A percentile compares a stretch with the other conserved stretches of the same genome.
These are phyloP conservation scores for Sclerotinia borealis DNA, from an alignment of 2,329 filamentous ascomycete species.

Conservation along the genomic window DNA sequence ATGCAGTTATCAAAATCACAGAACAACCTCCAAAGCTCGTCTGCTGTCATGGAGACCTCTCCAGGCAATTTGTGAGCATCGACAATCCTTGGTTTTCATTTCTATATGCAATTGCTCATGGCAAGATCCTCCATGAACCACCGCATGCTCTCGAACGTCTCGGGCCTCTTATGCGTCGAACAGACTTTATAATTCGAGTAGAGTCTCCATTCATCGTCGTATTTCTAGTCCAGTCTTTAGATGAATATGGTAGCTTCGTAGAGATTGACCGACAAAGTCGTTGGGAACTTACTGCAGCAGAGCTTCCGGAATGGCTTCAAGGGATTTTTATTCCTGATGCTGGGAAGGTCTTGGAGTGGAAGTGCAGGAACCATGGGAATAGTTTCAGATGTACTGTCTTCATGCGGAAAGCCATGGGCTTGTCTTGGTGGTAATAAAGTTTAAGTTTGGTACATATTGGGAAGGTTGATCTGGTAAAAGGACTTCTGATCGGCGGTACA, in stretches of 20 bases:
- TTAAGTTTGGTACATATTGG: too few species aligned
- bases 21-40: background rate
- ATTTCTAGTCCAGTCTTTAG: background rate
- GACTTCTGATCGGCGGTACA: background rate
- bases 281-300: background rate
- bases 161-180: background rate
- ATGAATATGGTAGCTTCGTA: background rate
- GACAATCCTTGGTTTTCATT: background rate
- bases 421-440: background rate
- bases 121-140: background rate
- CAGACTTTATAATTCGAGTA: background rate
- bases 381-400: background rate
- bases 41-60: background rate
- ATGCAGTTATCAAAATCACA: background rate
- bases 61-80: background rate
- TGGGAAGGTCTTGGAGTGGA: background rate
- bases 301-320: background rate
- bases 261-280: background rate
- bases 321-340: background rate
- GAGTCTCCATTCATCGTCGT: background rate
- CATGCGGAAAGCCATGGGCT: background rate
- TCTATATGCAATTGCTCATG: background rate
- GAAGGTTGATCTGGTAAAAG: background rate
- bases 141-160: background rate
- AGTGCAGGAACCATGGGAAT: background rate